A percentile compares a stretch with the other conserved stretches of the same genome.
Evolutionary conservation across 805 yeast genomes (phyloP).

Genomic region (Pichia exigua): DNA sequence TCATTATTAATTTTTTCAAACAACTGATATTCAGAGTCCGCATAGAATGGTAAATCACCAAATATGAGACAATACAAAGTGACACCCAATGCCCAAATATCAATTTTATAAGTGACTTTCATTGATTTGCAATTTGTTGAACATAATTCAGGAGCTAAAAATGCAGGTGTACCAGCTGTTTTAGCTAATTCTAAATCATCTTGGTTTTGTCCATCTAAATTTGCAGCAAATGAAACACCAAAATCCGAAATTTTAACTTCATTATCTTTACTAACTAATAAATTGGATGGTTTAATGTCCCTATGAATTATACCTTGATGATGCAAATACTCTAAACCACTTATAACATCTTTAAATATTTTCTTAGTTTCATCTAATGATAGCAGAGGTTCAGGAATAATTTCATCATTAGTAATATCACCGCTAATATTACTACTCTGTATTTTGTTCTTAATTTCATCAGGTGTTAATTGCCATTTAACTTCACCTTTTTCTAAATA

Average conservation of each 20-base stretch:
- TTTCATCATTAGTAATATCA: slow-evolving; percentile 3
- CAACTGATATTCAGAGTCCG: slow-evolving; percentile 76
- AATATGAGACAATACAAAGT: slow-evolving; percentile 81
- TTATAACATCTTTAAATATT: slow-evolving; percentile 73
- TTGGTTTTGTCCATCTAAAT: slow-evolving; percentile 45
- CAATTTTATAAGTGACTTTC: slow-evolving; percentile 72
- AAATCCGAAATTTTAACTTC: slow-evolving; percentile 91
- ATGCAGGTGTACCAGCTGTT: slow-evolving; percentile 97
- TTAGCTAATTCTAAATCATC: slow-evolving; percentile 81
- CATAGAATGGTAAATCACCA: slow-evolving; percentile 85
- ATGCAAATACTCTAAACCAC: slow-evolving; percentile 88
- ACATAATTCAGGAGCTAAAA: slow-evolving; percentile 91
- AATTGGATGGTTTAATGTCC: slow-evolving; percentile 87
- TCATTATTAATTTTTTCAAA: slow-evolving; percentile 73
- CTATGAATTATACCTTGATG: slow-evolving; percentile 87
- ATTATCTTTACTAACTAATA: slow-evolving; percentile 61
- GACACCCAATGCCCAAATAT: slow-evolving; percentile 97
- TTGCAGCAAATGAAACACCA: slow-evolving; percentile 78
- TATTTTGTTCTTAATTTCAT: slow-evolving; percentile 12
- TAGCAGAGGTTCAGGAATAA: slow-evolving; percentile 49
- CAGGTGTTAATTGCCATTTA: slow-evolving; percentile 55
- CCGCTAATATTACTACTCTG: slow-evolving; percentile 4
- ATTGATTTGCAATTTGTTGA: slow-evolving; percentile 43
- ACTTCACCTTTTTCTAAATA: slow-evolving; percentile 88
- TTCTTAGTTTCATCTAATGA: slow-evolving; percentile 59